Base-by-base conservation (phyloP, 1,284 basidiomycete genomes). In the Chalciporus sp. region DNA sequence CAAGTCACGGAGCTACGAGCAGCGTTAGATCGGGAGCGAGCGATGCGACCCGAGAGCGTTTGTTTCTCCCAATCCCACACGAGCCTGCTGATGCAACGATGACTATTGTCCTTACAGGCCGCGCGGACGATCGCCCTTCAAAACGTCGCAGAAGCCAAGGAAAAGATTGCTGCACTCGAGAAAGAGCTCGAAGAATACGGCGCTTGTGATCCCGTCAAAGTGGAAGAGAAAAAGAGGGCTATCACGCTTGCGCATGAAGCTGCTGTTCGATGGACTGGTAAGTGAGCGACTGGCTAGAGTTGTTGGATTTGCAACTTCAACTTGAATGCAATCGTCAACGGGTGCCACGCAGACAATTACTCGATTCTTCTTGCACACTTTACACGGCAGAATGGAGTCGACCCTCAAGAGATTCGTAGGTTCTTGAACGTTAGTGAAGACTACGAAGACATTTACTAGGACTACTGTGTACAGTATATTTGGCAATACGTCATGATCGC, bases 181-280 rank as follows among this genome's bases (percentile, higher is more conserved):
- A 72, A 74, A 7, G 91, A 95, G 68, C 79, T 94, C 1, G 77
- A 75, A 14, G 83, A 84, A 41, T 93, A 91, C 62, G 90, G 90
- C 42, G 87, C 89, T 8, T 92, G 90, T 58, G 91, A 95, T 70
- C 92, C 93, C 0, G 79, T 77, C 47, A 88, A 85, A 65, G 79
- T 94, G 35, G 89, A 92, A 67, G 84, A 88, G 64, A 89, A 85
- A 69, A 83, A 79, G 53, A 74, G 85, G 41, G 90, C 86, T 0
- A 77, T 85, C 8, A 77, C 80, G 37, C 76, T 94, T 4, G 90
- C 89, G 7, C 89, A 86, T 57, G 90, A 93, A 63, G 92, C 91
- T 4, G 83, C 88, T 7, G 68, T 86, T 33, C 83, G 92, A 10
- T 94, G 92, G 91, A 95, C 93, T 42, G 92, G 92, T 94, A 62